phyloP scores from a whole-genome alignment of 1,139 yeast species.

The Kodamaea fungicola region DNA sequence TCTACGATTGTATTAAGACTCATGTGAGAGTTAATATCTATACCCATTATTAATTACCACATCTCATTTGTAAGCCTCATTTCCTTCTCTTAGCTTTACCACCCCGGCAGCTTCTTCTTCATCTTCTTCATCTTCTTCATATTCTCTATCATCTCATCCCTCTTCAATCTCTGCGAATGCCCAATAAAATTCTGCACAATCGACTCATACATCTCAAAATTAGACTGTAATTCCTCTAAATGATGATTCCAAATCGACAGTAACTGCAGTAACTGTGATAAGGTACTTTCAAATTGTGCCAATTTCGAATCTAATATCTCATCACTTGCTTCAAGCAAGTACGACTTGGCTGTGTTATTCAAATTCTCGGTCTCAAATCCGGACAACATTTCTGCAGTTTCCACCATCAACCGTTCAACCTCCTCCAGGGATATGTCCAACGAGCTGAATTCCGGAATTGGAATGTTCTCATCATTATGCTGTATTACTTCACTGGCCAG shows the following conservation, averaged over 20 bases:
- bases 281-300: constrained; percentile 24
- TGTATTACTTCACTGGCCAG: neutral
- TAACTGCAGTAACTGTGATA: constrained; percentile 29
- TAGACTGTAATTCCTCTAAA: constrained; percentile 40
- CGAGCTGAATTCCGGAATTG: constrained; percentile 22
- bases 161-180: constrained; percentile 56
- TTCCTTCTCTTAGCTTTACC: neutral
- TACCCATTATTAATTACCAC: neutral
- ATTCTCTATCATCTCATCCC: constrained; percentile 46
- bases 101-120: constrained; percentile 6
- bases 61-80: neutral
- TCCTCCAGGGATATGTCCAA: constrained; percentile 21
- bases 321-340: constrained; percentile 19
- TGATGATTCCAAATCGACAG: constrained; percentile 50
- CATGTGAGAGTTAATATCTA: no score
- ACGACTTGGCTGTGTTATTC: constrained; percentile 29
- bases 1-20: no score
- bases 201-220: constrained; percentile 62
- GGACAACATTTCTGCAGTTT: constrained; percentile 28
- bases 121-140: constrained; percentile 22
- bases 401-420: constrained; percentile 14
- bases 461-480: neutral
- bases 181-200: constrained; percentile 72
- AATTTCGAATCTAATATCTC: constrained; percentile 27
- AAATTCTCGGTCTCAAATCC: constrained; percentile 35